These are phyloP conservation scores for Spongospora subterranea DNA, from an alignment of 208 protist species.

Conservation along the genomic window DNA sequence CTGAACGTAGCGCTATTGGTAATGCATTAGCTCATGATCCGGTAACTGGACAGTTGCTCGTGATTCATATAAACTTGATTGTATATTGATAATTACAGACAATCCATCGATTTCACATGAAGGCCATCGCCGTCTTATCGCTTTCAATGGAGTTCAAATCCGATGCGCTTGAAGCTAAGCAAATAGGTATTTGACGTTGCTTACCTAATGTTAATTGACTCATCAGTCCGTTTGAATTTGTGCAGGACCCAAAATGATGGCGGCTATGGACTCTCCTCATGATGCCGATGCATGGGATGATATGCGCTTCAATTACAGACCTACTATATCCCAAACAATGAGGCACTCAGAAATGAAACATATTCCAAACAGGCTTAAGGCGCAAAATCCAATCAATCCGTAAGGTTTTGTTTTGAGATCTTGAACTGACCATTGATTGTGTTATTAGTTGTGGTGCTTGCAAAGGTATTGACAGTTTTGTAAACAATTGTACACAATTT, in stretches of 20 bases:
- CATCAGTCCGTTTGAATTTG: background rate
- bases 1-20: slow-evolving; percentile 39
- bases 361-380: background rate
- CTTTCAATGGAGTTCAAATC: background rate
- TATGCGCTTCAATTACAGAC: background rate
- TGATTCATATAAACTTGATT: background rate
- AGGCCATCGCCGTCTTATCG: slow-evolving; percentile 30
- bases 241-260: background rate
- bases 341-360: background rate
- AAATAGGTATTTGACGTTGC: background rate
- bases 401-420: background rate
- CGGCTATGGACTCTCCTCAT: background rate
- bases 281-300: slow-evolving; percentile 48
- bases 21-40: slow-evolving; percentile 35
- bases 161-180: background rate
- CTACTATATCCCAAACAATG: slow-evolving; percentile 41
- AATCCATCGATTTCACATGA: background rate
- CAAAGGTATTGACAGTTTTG: background rate
- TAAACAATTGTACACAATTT: background rate
- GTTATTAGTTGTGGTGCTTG: background rate
- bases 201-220: background rate
- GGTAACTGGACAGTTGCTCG: background rate
- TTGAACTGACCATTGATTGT: background rate
- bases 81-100: background rate
- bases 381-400: slow-evolving; percentile 35